Percentiles rank a stretch among this genome's conserved stretches.
Conservation (phyloP, 345 rosid species). For the Passiflora organensis region DNA sequence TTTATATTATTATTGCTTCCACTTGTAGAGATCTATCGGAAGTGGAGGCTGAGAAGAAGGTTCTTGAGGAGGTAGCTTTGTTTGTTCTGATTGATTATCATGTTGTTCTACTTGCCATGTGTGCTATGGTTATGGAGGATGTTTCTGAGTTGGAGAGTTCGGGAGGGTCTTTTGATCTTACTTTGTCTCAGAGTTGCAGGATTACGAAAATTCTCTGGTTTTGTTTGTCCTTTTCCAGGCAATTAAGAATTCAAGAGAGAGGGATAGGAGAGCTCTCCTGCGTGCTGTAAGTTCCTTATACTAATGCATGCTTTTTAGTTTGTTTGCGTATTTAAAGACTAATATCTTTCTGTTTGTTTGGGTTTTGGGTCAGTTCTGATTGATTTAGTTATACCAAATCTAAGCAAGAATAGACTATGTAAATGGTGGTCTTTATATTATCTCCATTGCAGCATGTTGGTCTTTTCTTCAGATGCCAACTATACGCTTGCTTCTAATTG, state of each 20-base stretch:
- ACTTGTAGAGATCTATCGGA: constrained; percentile 56
- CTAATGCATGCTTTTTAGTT: neutral
- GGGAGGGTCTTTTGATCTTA: neutral
- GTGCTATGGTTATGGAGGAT: no score
- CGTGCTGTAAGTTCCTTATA: constrained; percentile 59
- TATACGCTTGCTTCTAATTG: no score
- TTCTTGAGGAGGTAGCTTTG: constrained; percentile 62
- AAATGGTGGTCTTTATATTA: no score
- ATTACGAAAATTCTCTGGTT: constrained; percentile 5
- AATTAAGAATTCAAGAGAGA: constrained; percentile 85
- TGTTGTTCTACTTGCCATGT: neutral
- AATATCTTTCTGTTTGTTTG: no score
- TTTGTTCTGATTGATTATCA: constrained; percentile 1
- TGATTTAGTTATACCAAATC: no score
- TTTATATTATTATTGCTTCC: neutral
- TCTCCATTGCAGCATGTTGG: no score
- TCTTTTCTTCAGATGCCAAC: no score
- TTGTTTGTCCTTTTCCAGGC: constrained; percentile 46
- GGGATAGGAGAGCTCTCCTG: constrained; percentile 72
- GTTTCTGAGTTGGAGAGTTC: neutral
- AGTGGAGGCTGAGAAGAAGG: constrained; percentile 78
- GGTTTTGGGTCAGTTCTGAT: no score
- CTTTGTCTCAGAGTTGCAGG: neutral
- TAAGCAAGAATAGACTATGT: no score
- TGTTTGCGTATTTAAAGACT: no score